These are phyloP conservation scores for Austroboletus eburneus DNA, from an alignment of 768 basidiomycete genomes.

Conservation along the genomic window DNA sequence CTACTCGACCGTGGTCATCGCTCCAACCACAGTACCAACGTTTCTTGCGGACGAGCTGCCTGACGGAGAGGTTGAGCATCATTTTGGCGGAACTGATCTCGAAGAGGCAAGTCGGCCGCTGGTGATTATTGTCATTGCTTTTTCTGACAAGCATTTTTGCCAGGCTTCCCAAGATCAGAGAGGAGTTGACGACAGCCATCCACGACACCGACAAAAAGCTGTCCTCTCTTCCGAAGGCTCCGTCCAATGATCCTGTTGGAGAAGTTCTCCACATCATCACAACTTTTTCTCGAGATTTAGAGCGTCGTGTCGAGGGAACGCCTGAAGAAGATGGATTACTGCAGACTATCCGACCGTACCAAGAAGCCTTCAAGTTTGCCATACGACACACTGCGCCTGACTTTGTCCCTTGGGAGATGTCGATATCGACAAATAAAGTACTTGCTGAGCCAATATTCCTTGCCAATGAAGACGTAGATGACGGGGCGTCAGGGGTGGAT, in stretches of 20 bases:
- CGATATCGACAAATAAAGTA: not conserved
- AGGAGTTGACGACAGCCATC: conserved; percentile 50
- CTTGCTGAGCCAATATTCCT: conserved; percentile 30
- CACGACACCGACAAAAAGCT: conserved; percentile 34
- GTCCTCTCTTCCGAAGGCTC: conserved; percentile 42
- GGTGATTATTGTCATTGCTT: not conserved
- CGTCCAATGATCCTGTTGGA: conserved; percentile 51
- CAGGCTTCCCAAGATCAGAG: conserved; percentile 61
- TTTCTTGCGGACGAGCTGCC: conserved; percentile 51
- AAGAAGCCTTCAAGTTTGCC: conserved; percentile 41
- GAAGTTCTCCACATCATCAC: conserved; percentile 51
- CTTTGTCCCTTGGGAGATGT: conserved; percentile 48
- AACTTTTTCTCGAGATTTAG: conserved; percentile 44
- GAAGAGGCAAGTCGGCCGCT: conserved; percentile 41
- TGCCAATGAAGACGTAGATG: conserved; percentile 35
- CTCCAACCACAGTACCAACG: conserved; percentile 47
- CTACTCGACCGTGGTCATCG: conserved; percentile 46
- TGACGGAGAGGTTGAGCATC: conserved; percentile 52
- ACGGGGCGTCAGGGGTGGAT: not conserved
- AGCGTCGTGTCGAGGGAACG: conserved; percentile 47
- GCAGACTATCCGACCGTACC: conserved; percentile 50
- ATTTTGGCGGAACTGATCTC: conserved; percentile 59
- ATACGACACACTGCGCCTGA: conserved; percentile 54
- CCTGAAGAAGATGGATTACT: conserved; percentile 49
- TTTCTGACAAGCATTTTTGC: not conserved